A percentile compares a stretch with the other conserved stretches of the same genome.
Evolutionary conservation across 257 asterid genomes (phyloP).

Genomic region (Nicotiana benthamiana): DNA sequence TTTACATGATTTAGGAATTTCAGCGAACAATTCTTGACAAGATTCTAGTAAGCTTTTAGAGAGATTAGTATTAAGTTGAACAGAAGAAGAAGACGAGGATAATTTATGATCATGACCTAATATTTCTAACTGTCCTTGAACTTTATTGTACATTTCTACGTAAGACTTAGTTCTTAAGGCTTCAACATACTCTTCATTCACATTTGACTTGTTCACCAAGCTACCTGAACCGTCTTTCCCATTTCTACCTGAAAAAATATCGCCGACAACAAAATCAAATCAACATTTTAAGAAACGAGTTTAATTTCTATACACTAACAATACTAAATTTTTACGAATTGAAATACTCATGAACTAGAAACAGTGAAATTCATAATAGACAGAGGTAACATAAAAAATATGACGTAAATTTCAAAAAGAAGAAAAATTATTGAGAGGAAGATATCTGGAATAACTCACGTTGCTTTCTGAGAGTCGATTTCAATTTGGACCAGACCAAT

Average conservation of each 20-base stretch:
- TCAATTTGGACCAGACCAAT: conserved; percentile 19
- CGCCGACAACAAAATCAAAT: neutral
- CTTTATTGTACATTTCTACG: conserved; percentile 40
- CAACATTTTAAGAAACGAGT: neutral
- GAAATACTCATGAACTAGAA: too few relatives aligned
- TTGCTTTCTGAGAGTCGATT: conserved; percentile 18
- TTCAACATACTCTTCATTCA: conserved; percentile 53
- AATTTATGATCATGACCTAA: neutral
- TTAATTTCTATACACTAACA: too few relatives aligned
- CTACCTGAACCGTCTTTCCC: conserved; percentile 10
- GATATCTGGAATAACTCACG: conserved; percentile 20
- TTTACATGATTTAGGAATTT: conserved; percentile 16
- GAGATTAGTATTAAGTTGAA: conserved; percentile 8
- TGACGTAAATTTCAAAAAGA: neutral
- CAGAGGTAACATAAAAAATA: too few relatives aligned
- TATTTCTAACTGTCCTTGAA: conserved; percentile 29
- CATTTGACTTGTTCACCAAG: conserved; percentile 26
- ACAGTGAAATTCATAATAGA: too few relatives aligned
- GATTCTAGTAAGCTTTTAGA: conserved; percentile 21
- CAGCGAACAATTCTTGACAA: conserved; percentile 24
- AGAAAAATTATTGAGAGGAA: neutral
- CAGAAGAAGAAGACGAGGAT: conserved; percentile 16
- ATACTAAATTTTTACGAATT: too few relatives aligned
- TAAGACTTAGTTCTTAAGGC: conserved; percentile 72
- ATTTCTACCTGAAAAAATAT: conserved; percentile 25